A percentile compares a stretch with the other conserved stretches of the same genome.
phyloP scores from a whole-genome alignment of 441 rosid genomes.

The Gossypium schwendimanii region DNA sequence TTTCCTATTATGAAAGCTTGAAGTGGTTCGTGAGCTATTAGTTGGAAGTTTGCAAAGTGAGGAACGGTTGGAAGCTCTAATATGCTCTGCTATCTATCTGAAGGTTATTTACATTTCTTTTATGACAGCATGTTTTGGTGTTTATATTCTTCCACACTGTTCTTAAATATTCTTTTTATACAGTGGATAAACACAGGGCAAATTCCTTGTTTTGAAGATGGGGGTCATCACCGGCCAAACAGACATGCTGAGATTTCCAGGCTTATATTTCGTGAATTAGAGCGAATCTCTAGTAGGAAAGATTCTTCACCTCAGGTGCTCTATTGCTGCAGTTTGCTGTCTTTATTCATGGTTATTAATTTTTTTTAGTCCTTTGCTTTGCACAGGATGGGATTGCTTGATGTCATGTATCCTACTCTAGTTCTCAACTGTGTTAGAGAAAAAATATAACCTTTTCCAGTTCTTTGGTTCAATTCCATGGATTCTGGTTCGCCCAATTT shows the following conservation, averaged over 20 bases:
- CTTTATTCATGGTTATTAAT: background rate
- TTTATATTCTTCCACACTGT: conserved; percentile 6
- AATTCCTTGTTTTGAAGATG: conserved; percentile 95
- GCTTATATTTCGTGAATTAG: conserved; percentile 82
- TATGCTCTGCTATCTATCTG: conserved; percentile 72
- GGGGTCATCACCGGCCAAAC: conserved; percentile 95
- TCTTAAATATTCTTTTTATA: conserved; percentile 32
- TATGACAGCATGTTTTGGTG: conserved; percentile 5
- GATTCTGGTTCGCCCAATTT: background rate
- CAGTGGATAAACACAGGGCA: conserved; percentile 99
- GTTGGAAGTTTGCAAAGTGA: conserved; percentile 52
- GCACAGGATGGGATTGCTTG: background rate
- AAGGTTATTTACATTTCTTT: conserved; percentile 47
- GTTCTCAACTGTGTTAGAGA: background rate
- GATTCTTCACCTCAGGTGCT: conserved; percentile 70
- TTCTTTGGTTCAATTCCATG: background rate
- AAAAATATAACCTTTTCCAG: background rate
- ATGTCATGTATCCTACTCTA: background rate
- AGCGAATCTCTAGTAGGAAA: conserved; percentile 52
- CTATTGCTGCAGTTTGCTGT: background rate
- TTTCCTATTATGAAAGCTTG: conserved; percentile 56
- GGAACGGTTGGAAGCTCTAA: conserved; percentile 68
- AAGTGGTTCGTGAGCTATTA: conserved; percentile 66
- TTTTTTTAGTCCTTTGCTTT: background rate
- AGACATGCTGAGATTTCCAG: conserved; percentile 97